These are phyloP conservation scores for Talaromyces stipitatus DNA, from an alignment of 495 filamentous ascomycete genomes.

Conservation along the genomic window DNA sequence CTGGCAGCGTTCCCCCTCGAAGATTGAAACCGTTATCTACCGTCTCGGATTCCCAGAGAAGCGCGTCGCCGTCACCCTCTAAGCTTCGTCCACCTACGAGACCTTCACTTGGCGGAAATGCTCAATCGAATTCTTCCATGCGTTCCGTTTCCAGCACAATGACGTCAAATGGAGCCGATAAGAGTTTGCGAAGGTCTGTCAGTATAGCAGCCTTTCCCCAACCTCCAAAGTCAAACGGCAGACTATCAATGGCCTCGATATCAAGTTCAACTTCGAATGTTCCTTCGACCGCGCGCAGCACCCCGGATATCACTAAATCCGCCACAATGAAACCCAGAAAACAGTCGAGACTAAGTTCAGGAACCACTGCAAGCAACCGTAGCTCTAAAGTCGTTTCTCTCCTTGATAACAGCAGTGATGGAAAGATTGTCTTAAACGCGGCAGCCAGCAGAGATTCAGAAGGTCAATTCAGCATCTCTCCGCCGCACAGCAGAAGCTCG, in stretches of 20 bases:
- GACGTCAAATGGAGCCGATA: conserved; percentile 41
- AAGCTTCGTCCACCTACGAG: conserved; percentile 60
- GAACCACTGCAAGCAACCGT: conserved; percentile 37
- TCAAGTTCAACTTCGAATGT: conserved; percentile 20
- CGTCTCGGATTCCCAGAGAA: conserved; percentile 34
- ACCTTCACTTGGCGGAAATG: conserved; percentile 44
- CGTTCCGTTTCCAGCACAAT: conserved; percentile 32
- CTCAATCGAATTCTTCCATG: conserved; percentile 35
- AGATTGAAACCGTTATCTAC: conserved; percentile 60
- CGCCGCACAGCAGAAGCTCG: conserved; percentile 80
- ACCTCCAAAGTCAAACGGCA: conserved; percentile 58
- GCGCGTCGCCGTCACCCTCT: conserved; percentile 35
- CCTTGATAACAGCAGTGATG: conserved; percentile 70
- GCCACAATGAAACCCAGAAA: conserved; percentile 21
- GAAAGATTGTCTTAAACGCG: conserved; percentile 56
- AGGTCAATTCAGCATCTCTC: conserved; percentile 61
- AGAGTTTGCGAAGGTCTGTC: conserved; percentile 71
- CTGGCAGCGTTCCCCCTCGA: conserved; percentile 57
- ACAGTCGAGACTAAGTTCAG: conserved; percentile 32
- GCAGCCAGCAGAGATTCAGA: conserved; percentile 57
- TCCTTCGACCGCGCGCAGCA: conserved; percentile 1
- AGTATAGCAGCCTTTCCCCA: conserved; percentile 93
- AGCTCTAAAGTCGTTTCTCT: conserved; percentile 60
- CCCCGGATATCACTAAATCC: conserved; percentile 11
- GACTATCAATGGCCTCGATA: conserved; percentile 32